These are phyloP conservation scores for Penicillium sp. DNA, from an alignment of 2,329 filamentous ascomycete genomes.

Conservation along the genomic window DNA sequence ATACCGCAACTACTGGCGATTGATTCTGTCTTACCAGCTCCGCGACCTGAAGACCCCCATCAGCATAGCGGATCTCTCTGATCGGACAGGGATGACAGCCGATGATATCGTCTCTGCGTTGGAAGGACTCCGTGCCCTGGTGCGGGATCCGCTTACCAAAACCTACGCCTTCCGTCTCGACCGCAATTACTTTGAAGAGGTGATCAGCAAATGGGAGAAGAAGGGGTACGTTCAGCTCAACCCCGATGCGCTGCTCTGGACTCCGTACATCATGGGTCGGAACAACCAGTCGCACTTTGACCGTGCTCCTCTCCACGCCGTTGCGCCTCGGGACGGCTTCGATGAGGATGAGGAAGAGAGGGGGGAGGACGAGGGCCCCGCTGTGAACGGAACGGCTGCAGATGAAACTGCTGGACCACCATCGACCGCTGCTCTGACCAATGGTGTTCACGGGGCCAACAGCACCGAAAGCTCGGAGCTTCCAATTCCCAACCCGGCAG, in stretches of 20 bases:
- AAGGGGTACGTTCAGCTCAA: slow-evolving; percentile 86
- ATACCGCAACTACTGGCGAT: slow-evolving; percentile 94
- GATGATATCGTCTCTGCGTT: slow-evolving; percentile 94
- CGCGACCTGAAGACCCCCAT: slow-evolving; percentile 57
- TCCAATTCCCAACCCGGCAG: slow-evolving; percentile 27
- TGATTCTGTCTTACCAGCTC: slow-evolving; percentile 81
- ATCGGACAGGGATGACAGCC: slow-evolving; percentile 88
- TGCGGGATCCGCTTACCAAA: slow-evolving; percentile 82
- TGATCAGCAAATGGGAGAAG: slow-evolving; percentile 80
- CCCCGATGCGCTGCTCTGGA: slow-evolving; percentile 80
- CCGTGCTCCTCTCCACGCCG: slow-evolving; percentile 74
- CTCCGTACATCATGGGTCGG: slow-evolving; percentile 92
- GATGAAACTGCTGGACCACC: slow-evolving; percentile 33
- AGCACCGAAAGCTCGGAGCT: slow-evolving; percentile 15
- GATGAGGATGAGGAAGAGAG: slow-evolving; percentile 29
- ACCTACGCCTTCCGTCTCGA: slow-evolving; percentile 87
- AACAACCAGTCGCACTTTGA: slow-evolving; percentile 78
- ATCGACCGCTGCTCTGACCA: slow-evolving; percentile 30
- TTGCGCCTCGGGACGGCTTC: slow-evolving; percentile 73
- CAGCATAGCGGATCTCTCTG: slow-evolving; percentile 58
- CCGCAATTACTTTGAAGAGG: slow-evolving; percentile 76
- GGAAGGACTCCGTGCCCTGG: slow-evolving; percentile 81
- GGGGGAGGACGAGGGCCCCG: slow-evolving; percentile 22
- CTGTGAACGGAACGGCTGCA: slow-evolving; percentile 17
- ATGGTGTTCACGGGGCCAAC: slow-evolving; percentile 23